Conservation (phyloP, 164 flowering plant species). For the Warburgia ugandensis region DNA sequence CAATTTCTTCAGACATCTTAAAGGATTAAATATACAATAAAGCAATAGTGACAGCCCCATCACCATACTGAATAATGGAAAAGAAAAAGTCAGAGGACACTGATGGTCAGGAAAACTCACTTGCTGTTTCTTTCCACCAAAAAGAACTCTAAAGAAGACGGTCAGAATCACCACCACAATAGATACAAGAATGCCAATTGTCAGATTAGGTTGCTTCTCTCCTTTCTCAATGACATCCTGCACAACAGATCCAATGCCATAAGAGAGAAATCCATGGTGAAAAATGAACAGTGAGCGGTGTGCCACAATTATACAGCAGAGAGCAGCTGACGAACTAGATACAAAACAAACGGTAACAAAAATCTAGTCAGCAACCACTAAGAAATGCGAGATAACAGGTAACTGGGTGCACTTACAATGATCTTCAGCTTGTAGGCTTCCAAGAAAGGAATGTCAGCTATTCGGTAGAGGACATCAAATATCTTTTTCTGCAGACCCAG, state of each 20-base stretch:
- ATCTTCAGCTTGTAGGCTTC: slow-evolving; percentile 47
- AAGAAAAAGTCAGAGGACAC: neutral
- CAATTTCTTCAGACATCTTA: neutral
- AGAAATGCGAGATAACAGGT: neutral
- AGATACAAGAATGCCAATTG: slow-evolving; percentile 60
- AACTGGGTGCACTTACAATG: slow-evolving; percentile 37
- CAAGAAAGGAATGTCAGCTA: slow-evolving; percentile 74
- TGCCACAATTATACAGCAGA: neutral
- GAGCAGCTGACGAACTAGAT: neutral
- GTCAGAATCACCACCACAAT: slow-evolving; percentile 43
- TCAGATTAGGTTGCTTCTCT: slow-evolving; percentile 74
- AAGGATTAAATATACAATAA: neutral
- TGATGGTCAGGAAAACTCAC: slow-evolving; percentile 22
- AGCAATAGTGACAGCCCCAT: too few relatives aligned
- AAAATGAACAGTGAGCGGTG: too few relatives aligned
- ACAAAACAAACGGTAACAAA: neutral
- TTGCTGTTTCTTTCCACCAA: slow-evolving; percentile 75
- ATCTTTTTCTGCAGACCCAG: slow-evolving; percentile 61
- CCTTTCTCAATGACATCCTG: slow-evolving; percentile 86
- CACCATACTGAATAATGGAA: too few relatives aligned
- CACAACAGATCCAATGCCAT: neutral
- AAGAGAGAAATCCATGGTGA: neutral
- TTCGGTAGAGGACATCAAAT: slow-evolving; percentile 70
- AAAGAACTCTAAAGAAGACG: slow-evolving; percentile 43
- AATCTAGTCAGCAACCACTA: neutral